A percentile compares a stretch with the other conserved stretches of the same genome.
Evolutionary conservation across 2,329 filamentous ascomycete species (phyloP).

Genomic region (Calonectria multiphialidica): DNA sequence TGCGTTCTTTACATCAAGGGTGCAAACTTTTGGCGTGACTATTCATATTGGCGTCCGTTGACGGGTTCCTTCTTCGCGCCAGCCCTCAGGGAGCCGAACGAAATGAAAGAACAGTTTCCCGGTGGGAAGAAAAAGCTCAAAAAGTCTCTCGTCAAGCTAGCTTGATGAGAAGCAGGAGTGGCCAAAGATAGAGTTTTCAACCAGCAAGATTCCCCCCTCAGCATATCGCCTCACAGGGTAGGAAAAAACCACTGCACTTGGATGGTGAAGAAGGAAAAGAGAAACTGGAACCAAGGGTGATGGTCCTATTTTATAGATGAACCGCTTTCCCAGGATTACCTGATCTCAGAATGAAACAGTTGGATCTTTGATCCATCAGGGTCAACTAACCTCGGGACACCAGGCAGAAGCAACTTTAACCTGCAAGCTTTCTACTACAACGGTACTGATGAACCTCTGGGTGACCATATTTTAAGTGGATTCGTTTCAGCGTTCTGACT

Average conservation of each 20-base stretch:
- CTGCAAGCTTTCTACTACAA: neutral
- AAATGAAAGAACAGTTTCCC: neutral
- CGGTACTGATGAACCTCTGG: neutral
- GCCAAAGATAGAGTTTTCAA: neutral
- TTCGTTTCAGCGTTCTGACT: too few species aligned
- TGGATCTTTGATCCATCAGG: neutral
- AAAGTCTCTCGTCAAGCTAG: neutral
- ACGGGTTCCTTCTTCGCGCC: neutral
- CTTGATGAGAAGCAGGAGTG: neutral
- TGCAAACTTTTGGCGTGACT: too few species aligned
- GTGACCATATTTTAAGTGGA: neutral
- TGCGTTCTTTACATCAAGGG: too few species aligned
- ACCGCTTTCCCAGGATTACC: neutral
- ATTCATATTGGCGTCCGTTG: too few species aligned
- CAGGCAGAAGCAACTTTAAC: neutral
- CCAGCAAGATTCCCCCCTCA: neutral
- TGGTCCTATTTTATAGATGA: neutral
- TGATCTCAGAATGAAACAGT: neutral
- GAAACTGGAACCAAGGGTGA: neutral
- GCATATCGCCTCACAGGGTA: neutral
- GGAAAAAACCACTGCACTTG: neutral
- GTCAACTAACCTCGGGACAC: neutral
- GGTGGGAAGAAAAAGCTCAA: neutral
- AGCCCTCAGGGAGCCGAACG: neutral
- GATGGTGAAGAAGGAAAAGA: neutral